phyloP scores from a whole-genome alignment of 257 asterid genomes.

The Rubia yunnanensis region DNA sequence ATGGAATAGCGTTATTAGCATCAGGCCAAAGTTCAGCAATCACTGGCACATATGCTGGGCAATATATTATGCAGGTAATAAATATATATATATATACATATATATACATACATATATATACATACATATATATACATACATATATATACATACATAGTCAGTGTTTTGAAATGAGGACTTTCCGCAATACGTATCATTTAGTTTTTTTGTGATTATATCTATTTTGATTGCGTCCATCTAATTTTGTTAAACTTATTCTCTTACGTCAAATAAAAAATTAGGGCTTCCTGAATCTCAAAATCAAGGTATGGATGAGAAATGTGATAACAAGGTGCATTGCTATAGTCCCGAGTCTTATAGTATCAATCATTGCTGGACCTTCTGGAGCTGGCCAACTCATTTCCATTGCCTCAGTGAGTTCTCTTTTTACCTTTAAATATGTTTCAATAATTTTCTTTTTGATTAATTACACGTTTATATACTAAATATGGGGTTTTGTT shows the following conservation, averaged over 20 bases:
- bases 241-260: no score
- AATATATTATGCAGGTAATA: constrained; percentile 91
- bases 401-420: constrained; percentile 78
- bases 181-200: no score
- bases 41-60: constrained; percentile 96
- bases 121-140: no score
- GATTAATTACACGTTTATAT: no score
- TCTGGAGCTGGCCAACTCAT: constrained; percentile 83
- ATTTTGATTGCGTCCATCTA: no score
- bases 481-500: background rate
- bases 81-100: no score
- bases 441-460: background rate
- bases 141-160: no score
- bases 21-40: constrained; percentile 94
- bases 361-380: no score
- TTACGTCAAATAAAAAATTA: background rate
- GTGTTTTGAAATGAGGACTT: no score
- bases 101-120: no score
- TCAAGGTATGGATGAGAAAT: constrained; percentile 67
- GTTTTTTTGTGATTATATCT: no score
- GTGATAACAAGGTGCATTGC: constrained; percentile 77
- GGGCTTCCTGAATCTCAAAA: constrained; percentile 59
- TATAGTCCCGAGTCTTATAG: constrained; percentile 73
- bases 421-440: no score
- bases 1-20: constrained; percentile 79